Evolutionary conservation across 495 filamentous ascomycete genomes (phyloP).

Genomic region (Penicillium daleae): DNA sequence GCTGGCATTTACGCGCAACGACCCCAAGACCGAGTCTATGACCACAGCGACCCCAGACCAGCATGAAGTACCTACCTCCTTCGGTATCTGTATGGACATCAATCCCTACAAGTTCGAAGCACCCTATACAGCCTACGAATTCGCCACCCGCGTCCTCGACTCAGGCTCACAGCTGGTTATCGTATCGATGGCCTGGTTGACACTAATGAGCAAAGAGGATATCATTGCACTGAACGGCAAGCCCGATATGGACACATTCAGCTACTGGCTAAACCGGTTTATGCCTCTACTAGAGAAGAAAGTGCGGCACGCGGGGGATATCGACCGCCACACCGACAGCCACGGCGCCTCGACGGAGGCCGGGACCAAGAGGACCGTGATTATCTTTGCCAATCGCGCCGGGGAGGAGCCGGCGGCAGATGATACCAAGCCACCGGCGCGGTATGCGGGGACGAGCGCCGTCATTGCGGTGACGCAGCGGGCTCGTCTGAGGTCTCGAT

Average conservation of each 20-base stretch:
- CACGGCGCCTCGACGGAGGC: conserved; percentile 11
- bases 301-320: conserved; percentile 43
- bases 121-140: conserved; percentile 81
- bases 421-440: conserved; percentile 36
- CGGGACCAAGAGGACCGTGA: conserved; percentile 60
- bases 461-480: conserved; percentile 71
- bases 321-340: conserved; percentile 24
- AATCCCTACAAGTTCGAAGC: conserved; percentile 77
- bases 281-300: conserved; percentile 66
- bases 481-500: conserved; percentile 17
- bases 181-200: conserved; percentile 89
- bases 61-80: conserved; percentile 55
- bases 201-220: conserved; percentile 51
- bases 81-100: conserved; percentile 85
- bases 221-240: conserved; percentile 51
- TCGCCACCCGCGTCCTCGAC: conserved; percentile 76
- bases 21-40: background rate
- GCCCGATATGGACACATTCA: conserved; percentile 79
- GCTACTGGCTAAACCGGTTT: conserved; percentile 88
- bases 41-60: background rate
- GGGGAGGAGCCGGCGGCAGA: conserved; percentile 68
- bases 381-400: conserved; percentile 82
- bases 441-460: conserved; percentile 85
- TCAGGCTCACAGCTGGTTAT: conserved; percentile 71
- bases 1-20: conserved; percentile 32